Base-by-base conservation (phyloP, 495 filamentous ascomycete genomes). In the Penicillium riverlandense region DNA sequence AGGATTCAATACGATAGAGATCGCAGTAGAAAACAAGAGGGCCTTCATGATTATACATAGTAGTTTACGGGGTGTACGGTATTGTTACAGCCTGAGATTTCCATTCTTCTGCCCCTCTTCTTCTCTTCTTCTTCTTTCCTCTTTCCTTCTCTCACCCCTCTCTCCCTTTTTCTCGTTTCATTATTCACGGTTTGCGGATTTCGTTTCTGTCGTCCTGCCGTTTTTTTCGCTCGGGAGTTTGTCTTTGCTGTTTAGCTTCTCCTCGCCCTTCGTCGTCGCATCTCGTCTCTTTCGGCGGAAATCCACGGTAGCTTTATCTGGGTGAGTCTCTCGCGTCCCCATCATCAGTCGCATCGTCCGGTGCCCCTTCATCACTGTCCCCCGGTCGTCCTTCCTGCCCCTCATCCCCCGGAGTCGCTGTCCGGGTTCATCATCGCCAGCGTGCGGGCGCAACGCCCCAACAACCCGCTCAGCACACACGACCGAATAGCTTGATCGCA, bases 101-200 rank as follows among this genome's bases (percentile, higher is more conserved):
- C 22, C 22, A 6, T 22, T 22, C 22, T 22, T 22, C 22, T 22
- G 22, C 22, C 22, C 22, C 22, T 22, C 22, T 22, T 22, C 22
- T 22, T 22, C 22, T 22, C 52, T 69, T 65, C 67, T 69, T 71
- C 67, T 56, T 58, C 63, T 59, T 63, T 55, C 61, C 54, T 61
- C 61, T 58, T 53, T 53, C 61, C 51, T 53, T 49, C 45, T 54
- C 56, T 47, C 56, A 52, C 51, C 56, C 50, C 59, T 49, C 59
- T 58, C 58, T 65, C 61, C 57, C 50, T 59, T 57, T 64, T 61
- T 52, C 58, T 58, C 48, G 54, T 48, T 52, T 43, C 44, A 49
- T 43, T 54, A 11, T 34, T 34, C 10, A 34, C 44, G 50, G 49
- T 56, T 57, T 55, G 52, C 52, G 45, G 48, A 54, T 61, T 70